Percentiles rank a stretch among this genome's conserved stretches.
Evolutionary conservation across 1,139 yeast species (phyloP).

Genomic region (Taphrina pruni): DNA sequence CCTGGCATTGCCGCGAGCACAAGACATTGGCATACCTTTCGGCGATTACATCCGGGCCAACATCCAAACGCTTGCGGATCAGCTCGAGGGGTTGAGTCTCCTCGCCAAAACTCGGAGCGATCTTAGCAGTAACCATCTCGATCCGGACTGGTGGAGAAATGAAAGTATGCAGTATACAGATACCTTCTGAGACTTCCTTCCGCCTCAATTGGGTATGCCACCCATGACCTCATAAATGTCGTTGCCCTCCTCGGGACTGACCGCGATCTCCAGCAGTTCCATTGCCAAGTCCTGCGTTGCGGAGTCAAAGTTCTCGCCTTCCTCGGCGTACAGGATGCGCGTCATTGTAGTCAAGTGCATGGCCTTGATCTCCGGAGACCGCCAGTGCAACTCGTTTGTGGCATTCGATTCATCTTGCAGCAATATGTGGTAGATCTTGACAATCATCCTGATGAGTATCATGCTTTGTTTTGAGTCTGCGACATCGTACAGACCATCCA

Average conservation of each 20-base stretch:
- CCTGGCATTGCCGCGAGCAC: constrained; percentile 2
- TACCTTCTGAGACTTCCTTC: background rate
- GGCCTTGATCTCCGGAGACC: constrained; percentile 18
- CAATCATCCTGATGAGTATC: constrained; percentile 12
- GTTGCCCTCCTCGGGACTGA: constrained; percentile 44
- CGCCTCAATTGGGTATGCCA: background rate
- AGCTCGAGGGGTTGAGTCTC: background rate
- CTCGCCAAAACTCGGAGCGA: background rate
- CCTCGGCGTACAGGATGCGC: constrained; percentile 36
- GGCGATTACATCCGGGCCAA: constrained; percentile 16
- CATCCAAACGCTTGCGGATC: constrained; percentile 2
- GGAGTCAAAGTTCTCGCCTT: constrained; percentile 16
- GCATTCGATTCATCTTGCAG: constrained; percentile 23
- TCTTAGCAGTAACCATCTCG: background rate
- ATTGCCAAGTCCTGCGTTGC: constrained; percentile 40
- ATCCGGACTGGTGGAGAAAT: constrained; percentile 11
- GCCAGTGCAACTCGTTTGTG: constrained; percentile 35
- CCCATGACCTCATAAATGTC: constrained; percentile 40
- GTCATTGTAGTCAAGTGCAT: constrained; percentile 38
- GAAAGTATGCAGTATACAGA: constrained; percentile 19
- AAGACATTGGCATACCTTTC: constrained; percentile 9
- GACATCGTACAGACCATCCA: constrained; percentile 17
- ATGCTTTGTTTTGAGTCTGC: background rate
- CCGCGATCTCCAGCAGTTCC: constrained; percentile 42
- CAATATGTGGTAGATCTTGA: constrained; percentile 31